Percentiles rank a stretch among this genome's conserved stretches.
phyloP scores from a whole-genome alignment of 345 rosid species.

The Triadica sebifera region DNA sequence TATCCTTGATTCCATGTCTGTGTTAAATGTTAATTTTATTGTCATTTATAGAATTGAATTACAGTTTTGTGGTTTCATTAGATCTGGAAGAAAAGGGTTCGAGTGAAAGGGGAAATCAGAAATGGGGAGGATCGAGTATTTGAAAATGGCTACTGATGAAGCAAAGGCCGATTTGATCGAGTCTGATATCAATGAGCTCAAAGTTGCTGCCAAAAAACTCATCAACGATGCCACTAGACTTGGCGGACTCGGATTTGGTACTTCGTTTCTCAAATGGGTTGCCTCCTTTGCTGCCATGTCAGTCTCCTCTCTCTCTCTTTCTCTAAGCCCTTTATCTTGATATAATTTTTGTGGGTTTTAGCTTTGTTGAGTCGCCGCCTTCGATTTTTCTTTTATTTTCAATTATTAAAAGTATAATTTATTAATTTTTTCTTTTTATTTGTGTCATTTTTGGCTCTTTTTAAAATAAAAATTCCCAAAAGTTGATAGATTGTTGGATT shows the following conservation, averaged over 20 bases:
- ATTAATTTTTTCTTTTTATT: background rate
- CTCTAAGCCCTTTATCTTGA: background rate
- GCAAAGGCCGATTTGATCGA: slow-evolving; percentile 41
- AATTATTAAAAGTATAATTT: background rate
- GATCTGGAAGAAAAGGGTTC: no score
- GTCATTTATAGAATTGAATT: background rate
- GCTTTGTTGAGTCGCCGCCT: background rate
- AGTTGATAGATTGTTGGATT: no score
- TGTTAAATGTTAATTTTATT: background rate
- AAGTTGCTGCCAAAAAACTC: slow-evolving; percentile 53
- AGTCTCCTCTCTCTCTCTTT: slow-evolving; percentile 11
- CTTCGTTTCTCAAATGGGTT: slow-evolving; percentile 81
- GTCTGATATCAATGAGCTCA: slow-evolving; percentile 63
- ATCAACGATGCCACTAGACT: slow-evolving; percentile 48
- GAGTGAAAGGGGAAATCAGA: background rate
- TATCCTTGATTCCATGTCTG: no score
- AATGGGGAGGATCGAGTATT: slow-evolving; percentile 64
- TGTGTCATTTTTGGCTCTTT: background rate
- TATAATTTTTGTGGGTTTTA: background rate
- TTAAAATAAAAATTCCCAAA: no score
- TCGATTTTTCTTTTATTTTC: background rate
- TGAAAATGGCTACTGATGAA: slow-evolving; percentile 62
- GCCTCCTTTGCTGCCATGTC: slow-evolving; percentile 85
- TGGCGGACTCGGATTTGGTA: slow-evolving; percentile 72
- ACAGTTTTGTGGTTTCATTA: background rate